Evolutionary conservation across 164 flowering plant genomes (phyloP).

Genomic region (Liriodendron chinense): DNA sequence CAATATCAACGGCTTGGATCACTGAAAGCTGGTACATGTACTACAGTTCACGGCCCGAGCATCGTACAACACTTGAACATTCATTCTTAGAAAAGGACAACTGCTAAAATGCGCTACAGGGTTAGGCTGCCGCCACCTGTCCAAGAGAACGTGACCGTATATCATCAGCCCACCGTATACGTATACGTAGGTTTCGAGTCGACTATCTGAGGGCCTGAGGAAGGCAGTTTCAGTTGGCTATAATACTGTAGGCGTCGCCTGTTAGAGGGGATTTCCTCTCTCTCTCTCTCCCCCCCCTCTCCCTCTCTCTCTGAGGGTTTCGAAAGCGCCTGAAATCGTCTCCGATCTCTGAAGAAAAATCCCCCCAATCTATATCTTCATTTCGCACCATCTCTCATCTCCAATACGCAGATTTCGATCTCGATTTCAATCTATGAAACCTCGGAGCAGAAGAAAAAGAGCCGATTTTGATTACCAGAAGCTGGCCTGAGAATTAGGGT

Average conservation of each 20-base stretch:
- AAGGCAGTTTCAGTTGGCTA: slow-evolving; percentile 12
- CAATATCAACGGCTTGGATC: background rate
- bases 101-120: background rate
- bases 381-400: background rate
- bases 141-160: background rate
- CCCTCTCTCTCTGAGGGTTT: slow-evolving; percentile 7
- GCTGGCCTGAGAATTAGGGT: background rate
- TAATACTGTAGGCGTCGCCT: background rate
- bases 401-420: background rate
- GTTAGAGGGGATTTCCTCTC: background rate
- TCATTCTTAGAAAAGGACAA: background rate
- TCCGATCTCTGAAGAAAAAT: background rate
- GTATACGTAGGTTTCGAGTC: background rate
- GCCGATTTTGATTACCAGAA: background rate
- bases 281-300: background rate
- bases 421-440: slow-evolving; percentile 5
- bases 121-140: background rate
- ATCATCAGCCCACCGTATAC: background rate
- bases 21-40: background rate
- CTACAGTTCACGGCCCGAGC: background rate
- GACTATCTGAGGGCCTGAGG: slow-evolving; percentile 3
- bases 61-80: background rate
- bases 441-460: slow-evolving; percentile 1
- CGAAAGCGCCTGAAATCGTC: slow-evolving; percentile 3
- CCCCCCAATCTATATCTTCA: background rate